These are phyloP conservation scores for Clonostachys solani DNA, from an alignment of 2,329 filamentous ascomycete genomes.

Conservation along the genomic window DNA sequence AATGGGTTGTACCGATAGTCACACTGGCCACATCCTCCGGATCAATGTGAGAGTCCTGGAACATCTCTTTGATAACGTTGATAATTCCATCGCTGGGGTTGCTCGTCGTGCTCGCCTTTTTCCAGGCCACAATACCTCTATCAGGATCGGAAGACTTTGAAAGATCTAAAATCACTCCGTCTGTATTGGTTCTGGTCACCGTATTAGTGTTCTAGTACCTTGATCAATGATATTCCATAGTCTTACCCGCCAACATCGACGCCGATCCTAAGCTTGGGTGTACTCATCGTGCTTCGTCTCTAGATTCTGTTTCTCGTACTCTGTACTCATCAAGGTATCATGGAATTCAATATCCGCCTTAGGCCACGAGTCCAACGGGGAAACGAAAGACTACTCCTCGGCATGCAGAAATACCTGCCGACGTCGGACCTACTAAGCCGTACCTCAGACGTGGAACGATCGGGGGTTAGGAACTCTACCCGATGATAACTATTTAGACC, in stretches of 20 bases:
- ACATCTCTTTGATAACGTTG: conserved; percentile 36
- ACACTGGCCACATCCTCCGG: conserved; percentile 37
- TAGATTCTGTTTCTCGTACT: background rate
- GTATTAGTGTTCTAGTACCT: too few species aligned
- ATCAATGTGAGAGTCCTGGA: conserved; percentile 22
- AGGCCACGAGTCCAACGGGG: background rate
- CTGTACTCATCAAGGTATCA: background rate
- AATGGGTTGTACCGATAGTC: conserved; percentile 53
- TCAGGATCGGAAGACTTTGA: conserved; percentile 20
- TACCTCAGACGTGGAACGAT: too few species aligned
- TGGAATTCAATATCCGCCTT: background rate
- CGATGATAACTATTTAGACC: too few species aligned
- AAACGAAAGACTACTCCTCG: background rate
- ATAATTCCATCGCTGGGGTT: conserved; percentile 43
- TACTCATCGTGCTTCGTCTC: conserved; percentile 3
- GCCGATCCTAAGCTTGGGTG: conserved; percentile 22
- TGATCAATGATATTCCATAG: too few species aligned
- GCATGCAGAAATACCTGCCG: background rate
- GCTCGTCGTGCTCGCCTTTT: conserved; percentile 43
- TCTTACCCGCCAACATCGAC: conserved; percentile 30
- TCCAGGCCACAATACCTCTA: conserved; percentile 41
- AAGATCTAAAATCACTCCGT: conserved; percentile 45
- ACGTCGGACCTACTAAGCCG: background rate
- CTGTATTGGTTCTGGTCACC: conserved; percentile 40
- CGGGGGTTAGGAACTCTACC: too few species aligned